These are phyloP conservation scores for Lindgomyces ingoldianus DNA, from an alignment of 495 filamentous ascomycete species.

Conservation along the genomic window DNA sequence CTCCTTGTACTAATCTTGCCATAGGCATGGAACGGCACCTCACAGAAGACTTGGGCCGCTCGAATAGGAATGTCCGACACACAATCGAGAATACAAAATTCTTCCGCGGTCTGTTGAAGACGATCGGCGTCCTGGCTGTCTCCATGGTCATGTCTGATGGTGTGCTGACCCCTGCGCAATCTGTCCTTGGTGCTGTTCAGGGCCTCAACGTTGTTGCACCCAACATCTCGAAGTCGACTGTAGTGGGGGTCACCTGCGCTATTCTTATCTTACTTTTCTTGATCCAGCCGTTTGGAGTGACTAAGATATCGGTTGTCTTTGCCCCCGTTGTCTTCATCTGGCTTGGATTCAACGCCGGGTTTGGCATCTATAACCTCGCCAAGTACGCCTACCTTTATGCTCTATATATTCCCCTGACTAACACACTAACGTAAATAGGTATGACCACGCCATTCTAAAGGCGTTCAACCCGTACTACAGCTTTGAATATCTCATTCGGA, in stretches of 20 bases:
- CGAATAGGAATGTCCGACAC: conserved; percentile 56
- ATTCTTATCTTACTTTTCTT: conserved; percentile 69
- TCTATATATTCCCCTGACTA: conserved; percentile 5
- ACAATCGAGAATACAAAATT: conserved; percentile 59
- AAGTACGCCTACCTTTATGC: conserved; percentile 4
- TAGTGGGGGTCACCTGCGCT: conserved; percentile 67
- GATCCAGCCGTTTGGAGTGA: conserved; percentile 70
- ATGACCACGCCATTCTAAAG: conserved; percentile 65
- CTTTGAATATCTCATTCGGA: conserved; percentile 61
- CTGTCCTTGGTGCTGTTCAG: conserved; percentile 71
- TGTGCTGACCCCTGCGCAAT: conserved; percentile 69
- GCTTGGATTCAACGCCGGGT: conserved; percentile 65
- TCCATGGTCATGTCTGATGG: conserved; percentile 71
- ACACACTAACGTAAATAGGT: conserved; percentile 63
- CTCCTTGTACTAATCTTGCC: not conserved
- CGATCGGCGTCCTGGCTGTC: conserved; percentile 70
- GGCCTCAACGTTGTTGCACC: conserved; percentile 57
- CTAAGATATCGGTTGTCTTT: conserved; percentile 64
- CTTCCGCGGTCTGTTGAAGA: conserved; percentile 58
- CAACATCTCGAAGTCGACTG: conserved; percentile 53
- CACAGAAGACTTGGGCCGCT: conserved; percentile 55
- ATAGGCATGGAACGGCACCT: conserved; percentile 58
- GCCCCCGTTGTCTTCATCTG: conserved; percentile 74
- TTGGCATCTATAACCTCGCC: conserved; percentile 61
- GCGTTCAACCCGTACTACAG: conserved; percentile 70